Conservation (phyloP, 2,329 filamentous ascomycete species). For the Verticillium longisporum region DNA sequence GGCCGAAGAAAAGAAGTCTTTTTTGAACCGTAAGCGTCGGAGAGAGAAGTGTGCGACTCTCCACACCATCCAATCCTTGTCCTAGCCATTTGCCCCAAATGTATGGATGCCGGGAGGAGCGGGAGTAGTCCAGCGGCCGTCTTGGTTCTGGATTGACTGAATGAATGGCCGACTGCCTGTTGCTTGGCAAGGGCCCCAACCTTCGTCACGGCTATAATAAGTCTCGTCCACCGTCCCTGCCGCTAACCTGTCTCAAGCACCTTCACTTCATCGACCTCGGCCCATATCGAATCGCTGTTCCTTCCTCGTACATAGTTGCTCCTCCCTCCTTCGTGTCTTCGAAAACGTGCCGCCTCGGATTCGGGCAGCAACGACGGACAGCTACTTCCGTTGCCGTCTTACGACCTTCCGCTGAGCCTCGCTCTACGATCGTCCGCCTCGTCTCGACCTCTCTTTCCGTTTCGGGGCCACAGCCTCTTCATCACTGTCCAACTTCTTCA, state of each 20-base stretch:
- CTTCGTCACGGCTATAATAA: background rate
- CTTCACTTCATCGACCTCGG: background rate
- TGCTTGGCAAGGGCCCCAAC: background rate
- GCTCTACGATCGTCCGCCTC: too few relatives aligned
- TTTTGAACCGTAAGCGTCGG: background rate
- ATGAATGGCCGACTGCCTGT: background rate
- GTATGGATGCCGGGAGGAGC: background rate
- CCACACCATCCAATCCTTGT: background rate
- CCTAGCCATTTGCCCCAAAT: background rate
- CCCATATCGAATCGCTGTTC: background rate
- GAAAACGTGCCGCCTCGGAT: background rate
- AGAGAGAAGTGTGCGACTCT: background rate
- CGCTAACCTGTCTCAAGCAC: background rate
- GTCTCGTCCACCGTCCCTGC: background rate
- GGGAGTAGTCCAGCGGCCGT: background rate
- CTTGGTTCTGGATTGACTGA: background rate
- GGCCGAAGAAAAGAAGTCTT: background rate
- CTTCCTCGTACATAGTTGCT: background rate
- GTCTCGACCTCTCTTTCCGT: too few relatives aligned
- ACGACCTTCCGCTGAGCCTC: background rate
- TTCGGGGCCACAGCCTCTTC: too few relatives aligned
- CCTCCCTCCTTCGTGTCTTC: background rate
- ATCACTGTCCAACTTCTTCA: background rate
- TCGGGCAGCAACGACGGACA: background rate
- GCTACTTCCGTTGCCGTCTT: background rate